A percentile compares a stretch with the other conserved stretches of the same genome.
Conservation (phyloP, 208 protist species). For the Trypanosoma vivax region DNA sequence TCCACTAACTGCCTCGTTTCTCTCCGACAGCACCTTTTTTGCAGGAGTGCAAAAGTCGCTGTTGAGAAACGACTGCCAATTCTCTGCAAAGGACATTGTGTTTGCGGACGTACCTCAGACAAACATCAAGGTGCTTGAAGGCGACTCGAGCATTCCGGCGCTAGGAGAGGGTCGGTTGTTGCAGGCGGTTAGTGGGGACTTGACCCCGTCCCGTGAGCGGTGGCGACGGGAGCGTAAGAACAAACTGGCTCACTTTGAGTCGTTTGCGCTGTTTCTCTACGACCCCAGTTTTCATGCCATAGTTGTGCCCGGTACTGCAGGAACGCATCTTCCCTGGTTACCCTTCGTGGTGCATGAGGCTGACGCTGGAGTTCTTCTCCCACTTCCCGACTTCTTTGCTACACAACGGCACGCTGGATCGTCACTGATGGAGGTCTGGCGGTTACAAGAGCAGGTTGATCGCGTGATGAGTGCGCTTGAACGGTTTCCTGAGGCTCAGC, state of each 20-base stretch:
- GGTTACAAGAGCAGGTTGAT: constrained; percentile 21
- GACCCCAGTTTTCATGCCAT: constrained; percentile 53
- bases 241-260: constrained; percentile 52
- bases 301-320: constrained; percentile 29
- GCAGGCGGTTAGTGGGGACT: constrained; percentile 8
- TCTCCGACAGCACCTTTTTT: constrained; percentile 67
- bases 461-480: constrained; percentile 28
- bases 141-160: constrained; percentile 30
- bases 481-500: constrained; percentile 36
- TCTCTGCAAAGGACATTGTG: constrained; percentile 2
- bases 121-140: constrained; percentile 16
- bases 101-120: constrained; percentile 16
- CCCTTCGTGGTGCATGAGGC: constrained; percentile 39
- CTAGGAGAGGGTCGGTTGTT: constrained; percentile 11
- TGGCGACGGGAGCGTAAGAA: constrained; percentile 25
- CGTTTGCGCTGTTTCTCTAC: constrained; percentile 50
- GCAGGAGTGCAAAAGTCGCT: constrained; percentile 38
- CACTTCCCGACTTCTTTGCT: constrained; percentile 33
- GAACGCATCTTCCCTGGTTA: constrained; percentile 58
- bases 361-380: constrained; percentile 21
- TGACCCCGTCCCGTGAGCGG: constrained; percentile 20
- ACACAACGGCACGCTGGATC: constrained; percentile 17
- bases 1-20: constrained; percentile 38
- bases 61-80: constrained; percentile 27
- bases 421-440: constrained; percentile 50